Base-by-base conservation (phyloP, 2,329 filamentous ascomycete genomes). In the Rhinocladiella similis region DNA sequence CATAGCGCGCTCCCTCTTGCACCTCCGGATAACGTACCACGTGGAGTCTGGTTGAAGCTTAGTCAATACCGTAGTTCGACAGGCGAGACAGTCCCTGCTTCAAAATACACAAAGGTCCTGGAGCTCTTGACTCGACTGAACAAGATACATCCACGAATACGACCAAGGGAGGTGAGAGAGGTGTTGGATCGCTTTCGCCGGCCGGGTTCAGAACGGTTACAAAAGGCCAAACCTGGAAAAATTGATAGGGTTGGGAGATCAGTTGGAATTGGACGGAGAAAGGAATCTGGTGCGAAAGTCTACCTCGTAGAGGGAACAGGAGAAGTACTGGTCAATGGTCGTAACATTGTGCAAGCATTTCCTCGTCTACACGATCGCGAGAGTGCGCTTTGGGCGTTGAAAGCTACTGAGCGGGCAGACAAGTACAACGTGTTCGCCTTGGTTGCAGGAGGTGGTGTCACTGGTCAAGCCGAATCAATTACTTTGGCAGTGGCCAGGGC, bases 361-460 rank as follows among this genome's bases (percentile, higher is more conserved):
- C 89, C 87, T 33, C 86, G 94, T 35, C 75, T 97, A 49, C 93
- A 99, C 71, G 93, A 99, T 73, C 86, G 94, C 42, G 94, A 97
- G 78, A 97, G 91, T 69, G 93, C 90, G 2, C 78, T 96, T 3
- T 99, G 93, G 93, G 86, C 93, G 6, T 75, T 99, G 68, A 91
- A 92, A 68, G 82, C 85, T 48, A 95, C 91, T 20, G 80, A 88
- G 42, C 81, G 94, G 62, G 75, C 96, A 63, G 91, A 96, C 79
- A 97, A 97, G 74, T 99, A 99, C 80, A 99, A 99, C 69, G 85
- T 97, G 3, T 99, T 91, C 87, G 92, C 87, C 51, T 75, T 89
- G 48, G 90, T 91, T 2, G 81, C 83, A 57, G 94, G 94, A 54
- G 94, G 94, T 64, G 94, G 94, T 66, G 88, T 89, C 47, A 99